Percentiles rank a stretch among this genome's conserved stretches.
These are phyloP conservation scores for Tylopilus sp. DNA, from an alignment of 768 basidiomycete species.

Conservation along the genomic window DNA sequence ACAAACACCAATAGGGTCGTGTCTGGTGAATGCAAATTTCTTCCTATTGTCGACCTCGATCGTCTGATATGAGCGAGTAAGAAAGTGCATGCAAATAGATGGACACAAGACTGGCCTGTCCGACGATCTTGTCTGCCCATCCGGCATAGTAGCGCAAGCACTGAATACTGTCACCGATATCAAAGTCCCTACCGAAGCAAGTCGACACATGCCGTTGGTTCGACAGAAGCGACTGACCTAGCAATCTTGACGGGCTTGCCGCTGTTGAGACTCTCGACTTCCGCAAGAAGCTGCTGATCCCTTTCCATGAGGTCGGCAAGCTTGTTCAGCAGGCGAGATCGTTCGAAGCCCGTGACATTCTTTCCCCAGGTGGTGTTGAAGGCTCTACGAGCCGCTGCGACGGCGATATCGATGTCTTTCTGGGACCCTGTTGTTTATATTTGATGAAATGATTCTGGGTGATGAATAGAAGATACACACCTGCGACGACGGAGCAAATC, in stretches of 20 bases:
- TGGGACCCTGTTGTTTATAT: conserved; percentile 45
- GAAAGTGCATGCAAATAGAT: background rate
- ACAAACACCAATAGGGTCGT: conserved; percentile 92
- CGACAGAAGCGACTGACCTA: conserved; percentile 41
- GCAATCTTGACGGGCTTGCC: conserved; percentile 80
- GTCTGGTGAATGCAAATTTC: conserved; percentile 83
- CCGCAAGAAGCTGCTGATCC: conserved; percentile 76
- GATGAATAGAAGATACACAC: conserved; percentile 27
- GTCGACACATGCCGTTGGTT: conserved; percentile 1
- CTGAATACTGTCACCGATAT: conserved; percentile 74
- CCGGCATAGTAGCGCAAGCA: conserved; percentile 92
- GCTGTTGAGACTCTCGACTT: conserved; percentile 84
- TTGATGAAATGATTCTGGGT: background rate
- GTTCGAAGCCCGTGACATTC: conserved; percentile 79
- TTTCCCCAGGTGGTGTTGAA: conserved; percentile 88
- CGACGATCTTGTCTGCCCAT: conserved; percentile 92
- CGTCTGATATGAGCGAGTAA: conserved; percentile 40
- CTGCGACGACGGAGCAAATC: conserved; percentile 67
- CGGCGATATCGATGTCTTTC: conserved; percentile 81
- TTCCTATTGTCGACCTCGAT: conserved; percentile 77
- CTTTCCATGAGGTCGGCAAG: conserved; percentile 89
- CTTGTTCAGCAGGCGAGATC: conserved; percentile 77
- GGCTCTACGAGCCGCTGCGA: conserved; percentile 77
- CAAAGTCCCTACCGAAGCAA: conserved; percentile 55
- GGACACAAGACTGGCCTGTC: conserved; percentile 53